Evolutionary conservation across 2,329 filamentous ascomycete species (phyloP), one percentile per base, ranked within the genome.

Genomic region (Fusarium sp.): DNA sequence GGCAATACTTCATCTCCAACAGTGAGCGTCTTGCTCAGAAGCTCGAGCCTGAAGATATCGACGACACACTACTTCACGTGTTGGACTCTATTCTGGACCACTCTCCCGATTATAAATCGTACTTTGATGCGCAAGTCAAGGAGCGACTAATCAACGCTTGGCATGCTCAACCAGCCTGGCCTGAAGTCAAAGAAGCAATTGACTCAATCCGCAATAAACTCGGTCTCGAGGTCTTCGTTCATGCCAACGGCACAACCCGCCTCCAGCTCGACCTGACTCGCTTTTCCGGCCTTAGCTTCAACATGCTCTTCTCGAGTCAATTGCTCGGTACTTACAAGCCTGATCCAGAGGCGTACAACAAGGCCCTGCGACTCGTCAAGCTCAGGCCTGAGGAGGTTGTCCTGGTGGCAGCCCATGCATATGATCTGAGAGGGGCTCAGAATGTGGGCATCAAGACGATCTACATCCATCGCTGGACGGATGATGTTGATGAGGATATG

Each of bases 401-500:
- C 11, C 77, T 85, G 80, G 83, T 86, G 4, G 84, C 85, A 4
- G 83, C 84, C 2, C 85, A 88, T 76, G 82, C 83, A 4, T 86
- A 85, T 68, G 86, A 87, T 71, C 52, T 84, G 21, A 75, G 82
- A 17, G 85, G 80, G 2, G 86, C 83, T 15, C 81, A 81, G 67
- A 68, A 69, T 1, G 75, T 79, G 7, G 85, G 85, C 0, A 80
- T 88, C 75, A 80, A 76, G 62, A 87, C 84, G 0, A 74, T 86
- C 1, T 87, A 86, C 69, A 75, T 88, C 5, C 76, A 81, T 65
- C 75, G 85, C 20, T 83, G 80, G 80, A 87, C 84, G 1, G 85
- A 87, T 56, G 85, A 87, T 75, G 68, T 82, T 1, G 72, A 79
- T 24, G 82, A 86, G 67, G 59, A 72, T 36, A 69, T 67, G 52